These are phyloP conservation scores for Malassezia pachydermatis DNA, from an alignment of 1,284 basidiomycete species.

Conservation along the genomic window DNA sequence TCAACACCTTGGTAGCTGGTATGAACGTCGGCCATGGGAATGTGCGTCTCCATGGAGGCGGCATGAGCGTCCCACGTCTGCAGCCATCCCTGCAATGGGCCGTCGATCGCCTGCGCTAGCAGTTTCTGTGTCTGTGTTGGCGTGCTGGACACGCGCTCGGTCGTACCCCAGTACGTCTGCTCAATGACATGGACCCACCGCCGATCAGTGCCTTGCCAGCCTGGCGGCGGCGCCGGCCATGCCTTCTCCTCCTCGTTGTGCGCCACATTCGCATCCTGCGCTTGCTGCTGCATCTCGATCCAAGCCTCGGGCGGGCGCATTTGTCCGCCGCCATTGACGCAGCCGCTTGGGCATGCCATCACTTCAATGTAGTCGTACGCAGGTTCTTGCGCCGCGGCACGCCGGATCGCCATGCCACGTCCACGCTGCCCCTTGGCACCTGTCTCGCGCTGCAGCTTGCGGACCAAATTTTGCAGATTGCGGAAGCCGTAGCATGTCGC, in stretches of 20 bases:
- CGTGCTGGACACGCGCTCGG: neutral
- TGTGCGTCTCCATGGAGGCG: neutral
- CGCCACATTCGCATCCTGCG: conserved; percentile 16
- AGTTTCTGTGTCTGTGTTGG: neutral
- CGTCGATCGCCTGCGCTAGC: conserved; percentile 1
- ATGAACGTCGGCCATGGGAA: conserved; percentile 1
- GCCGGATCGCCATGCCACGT: conserved; percentile 7
- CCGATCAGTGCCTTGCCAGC: conserved; percentile 45
- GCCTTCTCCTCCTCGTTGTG: conserved; percentile 42
- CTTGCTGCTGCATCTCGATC: conserved; percentile 48
- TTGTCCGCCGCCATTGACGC: conserved; percentile 95
- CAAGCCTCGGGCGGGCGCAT: conserved; percentile 31
- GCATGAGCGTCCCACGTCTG: neutral
- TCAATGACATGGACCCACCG: conserved; percentile 44
- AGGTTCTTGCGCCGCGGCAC: conserved; percentile 19
- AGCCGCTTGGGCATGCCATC: conserved; percentile 97
- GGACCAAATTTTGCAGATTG: conserved; percentile 91
- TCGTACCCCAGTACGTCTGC: conserved; percentile 31
- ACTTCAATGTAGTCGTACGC: conserved; percentile 91
- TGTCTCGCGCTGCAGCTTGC: conserved; percentile 56
- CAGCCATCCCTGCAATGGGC: conserved; percentile 8
- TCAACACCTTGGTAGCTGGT: conserved; percentile 12
- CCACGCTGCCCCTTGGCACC: conserved; percentile 53
- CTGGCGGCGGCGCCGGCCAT: conserved; percentile 23
- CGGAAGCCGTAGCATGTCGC: conserved; percentile 95